Percentiles rank a stretch among this genome's conserved stretches.
Conservation (phyloP, 106 monocot species). For the Xerophyta viscosa region DNA sequence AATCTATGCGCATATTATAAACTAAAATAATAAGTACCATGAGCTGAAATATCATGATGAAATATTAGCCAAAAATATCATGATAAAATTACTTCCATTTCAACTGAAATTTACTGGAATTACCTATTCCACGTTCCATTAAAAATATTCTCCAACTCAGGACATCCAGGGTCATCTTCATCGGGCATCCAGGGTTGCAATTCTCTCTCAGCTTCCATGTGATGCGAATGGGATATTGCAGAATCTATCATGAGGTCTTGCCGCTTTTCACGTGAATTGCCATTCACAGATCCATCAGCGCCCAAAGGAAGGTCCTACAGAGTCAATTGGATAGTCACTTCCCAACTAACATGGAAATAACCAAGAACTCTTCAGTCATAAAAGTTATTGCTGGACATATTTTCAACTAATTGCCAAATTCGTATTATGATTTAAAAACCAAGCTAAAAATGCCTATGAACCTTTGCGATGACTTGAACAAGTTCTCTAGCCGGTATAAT, state of each 20-base stretch:
- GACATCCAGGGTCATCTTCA: constrained; percentile 57
- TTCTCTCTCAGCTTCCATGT: constrained; percentile 71
- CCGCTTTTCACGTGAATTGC: constrained; percentile 31
- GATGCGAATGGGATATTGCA: constrained; percentile 73
- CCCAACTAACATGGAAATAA: background rate
- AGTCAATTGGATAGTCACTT: background rate
- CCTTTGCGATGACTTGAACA: constrained; percentile 94
- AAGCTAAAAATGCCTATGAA: constrained; percentile 14
- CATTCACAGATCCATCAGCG: constrained; percentile 40
- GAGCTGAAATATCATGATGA: background rate
- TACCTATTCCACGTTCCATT: constrained; percentile 74
- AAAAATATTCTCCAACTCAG: constrained; percentile 83
- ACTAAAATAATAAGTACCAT: background rate
- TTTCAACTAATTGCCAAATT: too few species aligned
- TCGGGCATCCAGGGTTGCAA: constrained; percentile 82
- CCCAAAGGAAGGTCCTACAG: constrained; percentile 60
- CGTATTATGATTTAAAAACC: too few species aligned
- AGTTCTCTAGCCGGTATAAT: constrained; percentile 84
- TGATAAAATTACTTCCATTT: too few species aligned
- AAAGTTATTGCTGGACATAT: too few species aligned
- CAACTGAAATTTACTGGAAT: background rate
- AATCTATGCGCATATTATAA: too few species aligned
- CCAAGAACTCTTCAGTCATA: background rate
- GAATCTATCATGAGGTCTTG: constrained; percentile 88
- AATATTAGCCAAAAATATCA: too few species aligned